phyloP scores from a whole-genome alignment of 169 alveolate genomes.

The Pseudocohnilembus persalinus region DNA sequence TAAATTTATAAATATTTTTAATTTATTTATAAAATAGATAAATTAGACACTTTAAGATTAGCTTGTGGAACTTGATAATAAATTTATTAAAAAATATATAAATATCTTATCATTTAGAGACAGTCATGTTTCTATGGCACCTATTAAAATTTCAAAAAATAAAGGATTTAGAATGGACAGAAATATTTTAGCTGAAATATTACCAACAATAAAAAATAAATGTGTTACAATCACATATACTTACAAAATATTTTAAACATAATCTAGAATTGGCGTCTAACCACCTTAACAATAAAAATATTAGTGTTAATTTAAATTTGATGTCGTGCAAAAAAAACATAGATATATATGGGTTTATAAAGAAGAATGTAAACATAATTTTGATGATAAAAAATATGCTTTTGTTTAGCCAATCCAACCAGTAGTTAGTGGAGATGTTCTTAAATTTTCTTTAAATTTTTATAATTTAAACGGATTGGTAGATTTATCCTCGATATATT shows the following conservation, averaged over 20 bases:
- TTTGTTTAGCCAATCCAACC: conserved; percentile 23
- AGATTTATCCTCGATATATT: conserved; percentile 1
- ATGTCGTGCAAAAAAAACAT: not conserved
- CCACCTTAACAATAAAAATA: no score
- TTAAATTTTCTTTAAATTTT: conserved; percentile 8
- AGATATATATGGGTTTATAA: conserved; percentile 16
- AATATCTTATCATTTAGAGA: conserved; percentile 1
- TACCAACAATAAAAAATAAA: conserved; percentile 3
- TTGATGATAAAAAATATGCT: conserved; percentile 11
- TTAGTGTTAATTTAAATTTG: conserved; percentile 8
- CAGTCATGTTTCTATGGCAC: not conserved
- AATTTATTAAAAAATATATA: conserved; percentile 8
- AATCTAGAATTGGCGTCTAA: no score
- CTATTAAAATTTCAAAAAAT: conserved; percentile 6
- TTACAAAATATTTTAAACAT: conserved; percentile 4
- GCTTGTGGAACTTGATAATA: conserved; percentile 7
- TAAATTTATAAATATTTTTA: no score
- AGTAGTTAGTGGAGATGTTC: not conserved
- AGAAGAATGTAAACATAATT: conserved; percentile 33
- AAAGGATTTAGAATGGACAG: conserved; percentile 25
- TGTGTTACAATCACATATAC: conserved; percentile 6
- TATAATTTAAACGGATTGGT: conserved; percentile 14
- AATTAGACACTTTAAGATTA: conserved; percentile 2
- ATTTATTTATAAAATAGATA: not conserved
- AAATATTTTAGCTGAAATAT: conserved; percentile 16